phyloP scores from a whole-genome alignment of 2,329 filamentous ascomycete species.

The Pochonia chlamydosporia region DNA sequence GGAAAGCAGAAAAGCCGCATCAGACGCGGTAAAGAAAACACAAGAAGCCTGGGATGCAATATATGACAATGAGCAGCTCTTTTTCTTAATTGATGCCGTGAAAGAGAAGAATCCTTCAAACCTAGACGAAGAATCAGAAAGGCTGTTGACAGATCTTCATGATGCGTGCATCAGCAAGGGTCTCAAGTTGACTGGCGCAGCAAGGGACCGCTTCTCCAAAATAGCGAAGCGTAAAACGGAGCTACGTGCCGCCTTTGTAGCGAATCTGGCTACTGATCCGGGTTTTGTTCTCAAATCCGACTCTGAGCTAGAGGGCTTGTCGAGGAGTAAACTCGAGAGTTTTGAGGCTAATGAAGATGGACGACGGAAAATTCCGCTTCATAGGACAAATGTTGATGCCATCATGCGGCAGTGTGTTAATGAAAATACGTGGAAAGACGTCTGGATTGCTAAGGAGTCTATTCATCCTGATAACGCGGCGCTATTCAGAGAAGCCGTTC shows the following conservation, averaged over 20 bases:
- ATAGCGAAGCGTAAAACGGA: background rate
- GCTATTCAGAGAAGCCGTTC: slow-evolving; percentile 4
- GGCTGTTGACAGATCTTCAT: background rate
- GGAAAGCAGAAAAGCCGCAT: background rate
- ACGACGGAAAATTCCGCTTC: background rate
- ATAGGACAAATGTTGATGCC: background rate
- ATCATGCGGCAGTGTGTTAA: slow-evolving; percentile 1
- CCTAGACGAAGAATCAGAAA: background rate
- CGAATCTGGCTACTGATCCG: background rate
- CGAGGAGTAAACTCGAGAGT: background rate
- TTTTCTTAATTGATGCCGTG: background rate
- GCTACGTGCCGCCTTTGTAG: background rate
- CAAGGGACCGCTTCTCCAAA: background rate
- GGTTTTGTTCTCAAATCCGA: background rate
- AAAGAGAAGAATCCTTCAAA: background rate
- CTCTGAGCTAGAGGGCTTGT: background rate
- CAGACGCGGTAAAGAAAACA: background rate
- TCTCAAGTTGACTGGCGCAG: background rate
- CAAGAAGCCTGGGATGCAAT: background rate
- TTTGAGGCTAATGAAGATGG: background rate
- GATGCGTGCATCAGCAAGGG: background rate
- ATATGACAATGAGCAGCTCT: background rate
- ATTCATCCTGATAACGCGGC: slow-evolving; percentile 1
- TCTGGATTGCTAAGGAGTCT: background rate
- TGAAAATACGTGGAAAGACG: background rate